Evolutionary conservation across 371 early-diverging fungal species (phyloP), one percentile per base, ranked within the genome.

Genomic region (Syncephalastrum sp.): DNA sequence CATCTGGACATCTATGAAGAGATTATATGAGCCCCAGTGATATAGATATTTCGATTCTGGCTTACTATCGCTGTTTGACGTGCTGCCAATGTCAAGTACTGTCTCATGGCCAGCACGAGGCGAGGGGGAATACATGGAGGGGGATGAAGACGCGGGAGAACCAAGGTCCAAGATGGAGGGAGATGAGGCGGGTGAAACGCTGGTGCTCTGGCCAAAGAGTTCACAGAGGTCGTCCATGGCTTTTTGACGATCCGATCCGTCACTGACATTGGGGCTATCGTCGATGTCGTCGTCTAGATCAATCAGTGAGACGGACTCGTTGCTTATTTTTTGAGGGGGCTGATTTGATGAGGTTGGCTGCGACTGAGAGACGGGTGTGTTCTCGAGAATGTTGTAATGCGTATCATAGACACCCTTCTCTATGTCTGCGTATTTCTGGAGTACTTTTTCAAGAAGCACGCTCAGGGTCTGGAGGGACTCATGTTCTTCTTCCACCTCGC

Each of bases 381-480:
- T 61, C n/a, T 59, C 61, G 38, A 59, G 59, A 0, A 70, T 63
- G 42, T 70, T 70, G 67, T 83, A 70, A 47, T 68, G 54, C 42
- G 70, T 71, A 68, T 83, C 56, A 50, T 65, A 76, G 17, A 54
- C 47, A 5, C 95, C 85, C 14, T 76, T 69, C 72, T 86, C 79
- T 54, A 91, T 68, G 41, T 89, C 87, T n/a, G 70, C 69, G 60
- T 89, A 90, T 59, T 89, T 90, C 56, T 81, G 77, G n/a, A 92
- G 68, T 2, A 87, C 94, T 25, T 84, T 87, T 64, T 88, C 88
- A 58, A 96, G 87, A 52, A 89, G 69, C 60, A 92, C 91, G 57
- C 91, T 92, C 52, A 94, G 65, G 38, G 38, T 33, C 38, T 33
- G 38, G 38, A 33, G 38, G 0, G 38, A 5, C 38, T 33, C 38